phyloP scores from a whole-genome alignment of 2,329 filamentous ascomycete genomes.

The Trichoderma lentiforme region DNA sequence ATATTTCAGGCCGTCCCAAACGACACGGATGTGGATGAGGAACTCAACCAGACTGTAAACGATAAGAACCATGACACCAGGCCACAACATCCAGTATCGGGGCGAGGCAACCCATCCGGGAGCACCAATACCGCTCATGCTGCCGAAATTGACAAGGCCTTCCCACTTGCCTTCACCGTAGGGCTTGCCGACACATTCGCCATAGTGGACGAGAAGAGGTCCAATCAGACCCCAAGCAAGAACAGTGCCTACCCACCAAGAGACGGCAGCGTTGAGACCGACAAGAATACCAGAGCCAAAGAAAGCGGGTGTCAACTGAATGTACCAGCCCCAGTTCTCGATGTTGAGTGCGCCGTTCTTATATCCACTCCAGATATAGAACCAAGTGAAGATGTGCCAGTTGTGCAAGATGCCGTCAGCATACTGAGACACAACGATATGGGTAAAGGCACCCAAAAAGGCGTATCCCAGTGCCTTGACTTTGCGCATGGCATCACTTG shows the following conservation, averaged over 20 bases:
- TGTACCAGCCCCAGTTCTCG: constrained; percentile 61
- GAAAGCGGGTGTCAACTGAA: constrained; percentile 59
- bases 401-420: constrained; percentile 58
- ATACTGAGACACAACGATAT: constrained; percentile 57
- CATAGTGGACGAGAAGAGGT: constrained; percentile 46
- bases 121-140: constrained; percentile 29
- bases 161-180: constrained; percentile 31
- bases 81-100: constrained; percentile 44
- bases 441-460: constrained; percentile 48
- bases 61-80: constrained; percentile 43
- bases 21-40: constrained; percentile 37
- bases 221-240: constrained; percentile 54
- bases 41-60: constrained; percentile 42
- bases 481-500: constrained; percentile 51
- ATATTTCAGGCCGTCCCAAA: constrained; percentile 35
- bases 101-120: constrained; percentile 35
- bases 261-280: constrained; percentile 52
- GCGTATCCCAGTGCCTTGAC: constrained; percentile 52
- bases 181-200: constrained; percentile 47
- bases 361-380: constrained; percentile 54
- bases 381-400: constrained; percentile 52
- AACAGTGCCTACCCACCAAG: constrained; percentile 55
- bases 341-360: constrained; percentile 48
- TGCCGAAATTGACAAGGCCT: constrained; percentile 30
- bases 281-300: constrained; percentile 55